A percentile compares a stretch with the other conserved stretches of the same genome.
Evolutionary conservation across 2,329 filamentous ascomycete species (phyloP).

Genomic region (Paraphaeosphaeria sporulosa): DNA sequence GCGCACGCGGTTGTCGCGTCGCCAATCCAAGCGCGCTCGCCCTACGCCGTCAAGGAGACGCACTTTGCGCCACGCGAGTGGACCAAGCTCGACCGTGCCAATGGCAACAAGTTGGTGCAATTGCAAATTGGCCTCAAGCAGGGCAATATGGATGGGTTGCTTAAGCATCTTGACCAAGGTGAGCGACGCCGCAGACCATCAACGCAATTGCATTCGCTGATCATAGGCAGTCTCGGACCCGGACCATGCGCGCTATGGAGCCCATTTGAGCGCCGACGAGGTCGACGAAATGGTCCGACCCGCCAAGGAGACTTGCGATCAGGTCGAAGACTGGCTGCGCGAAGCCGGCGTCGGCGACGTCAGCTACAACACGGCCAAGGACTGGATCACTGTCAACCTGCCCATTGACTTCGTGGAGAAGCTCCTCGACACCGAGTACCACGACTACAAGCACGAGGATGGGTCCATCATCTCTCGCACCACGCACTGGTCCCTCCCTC

Average conservation of each 20-base stretch:
- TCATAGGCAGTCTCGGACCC: constrained; percentile 56
- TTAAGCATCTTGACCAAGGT: constrained; percentile 63
- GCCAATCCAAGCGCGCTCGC: constrained; percentile 48
- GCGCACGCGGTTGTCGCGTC: constrained; percentile 44
- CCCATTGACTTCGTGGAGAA: constrained; percentile 61
- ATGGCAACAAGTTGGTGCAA: constrained; percentile 58
- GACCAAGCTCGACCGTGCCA: constrained; percentile 57
- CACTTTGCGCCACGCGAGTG: constrained; percentile 62
- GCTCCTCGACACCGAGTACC: constrained; percentile 60
- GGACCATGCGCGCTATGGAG: constrained; percentile 61
- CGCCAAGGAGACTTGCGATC: constrained; percentile 58
- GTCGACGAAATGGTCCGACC: constrained; percentile 64
- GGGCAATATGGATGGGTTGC: constrained; percentile 62
- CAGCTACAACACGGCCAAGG: constrained; percentile 61
- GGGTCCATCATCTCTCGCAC: constrained; percentile 62
- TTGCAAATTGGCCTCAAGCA: constrained; percentile 68
- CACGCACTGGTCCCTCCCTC: constrained; percentile 65
- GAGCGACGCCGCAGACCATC: constrained; percentile 15
- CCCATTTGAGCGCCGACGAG: constrained; percentile 61
- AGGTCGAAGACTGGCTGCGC: constrained; percentile 64
- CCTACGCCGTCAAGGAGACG: constrained; percentile 63
- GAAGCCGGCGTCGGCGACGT: constrained; percentile 59
- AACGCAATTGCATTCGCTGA: constrained; percentile 4
- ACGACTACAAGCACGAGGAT: constrained; percentile 62
- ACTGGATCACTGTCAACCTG: constrained; percentile 64